A percentile compares a stretch with the other conserved stretches of the same genome.
Conservation (phyloP, 1,139 yeast species). For the Pichia sp. region DNA sequence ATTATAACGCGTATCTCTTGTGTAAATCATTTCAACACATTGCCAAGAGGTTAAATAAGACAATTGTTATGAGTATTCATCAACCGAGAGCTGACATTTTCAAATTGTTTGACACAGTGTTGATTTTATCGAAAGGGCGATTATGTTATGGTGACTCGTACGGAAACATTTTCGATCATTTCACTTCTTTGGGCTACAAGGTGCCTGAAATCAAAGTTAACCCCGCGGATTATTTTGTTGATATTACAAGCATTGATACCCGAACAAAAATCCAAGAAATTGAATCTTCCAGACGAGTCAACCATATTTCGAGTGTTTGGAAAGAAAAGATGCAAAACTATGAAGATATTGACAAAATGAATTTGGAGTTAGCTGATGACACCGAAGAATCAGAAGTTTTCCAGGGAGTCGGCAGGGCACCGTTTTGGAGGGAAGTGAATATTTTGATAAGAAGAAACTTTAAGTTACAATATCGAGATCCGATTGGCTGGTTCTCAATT, state of each 20-base stretch:
- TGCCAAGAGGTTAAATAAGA: slow-evolving; percentile 56
- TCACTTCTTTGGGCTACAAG: slow-evolving; percentile 43
- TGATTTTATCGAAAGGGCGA: slow-evolving; percentile 61
- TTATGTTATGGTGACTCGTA: slow-evolving; percentile 31
- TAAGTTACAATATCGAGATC: slow-evolving; percentile 56
- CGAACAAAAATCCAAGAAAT: slow-evolving; percentile 39
- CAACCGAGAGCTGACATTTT: slow-evolving; percentile 84
- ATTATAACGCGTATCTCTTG: slow-evolving; percentile 66
- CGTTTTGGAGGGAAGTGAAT: slow-evolving; percentile 46
- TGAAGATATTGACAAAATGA: slow-evolving; percentile 1
- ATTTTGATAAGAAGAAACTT: slow-evolving; percentile 57
- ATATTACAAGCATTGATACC: slow-evolving; percentile 65
- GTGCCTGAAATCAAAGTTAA: slow-evolving; percentile 45
- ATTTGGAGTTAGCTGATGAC: background rate
- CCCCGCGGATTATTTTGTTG: slow-evolving; percentile 66
- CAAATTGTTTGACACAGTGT: slow-evolving; percentile 62
- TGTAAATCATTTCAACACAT: slow-evolving; percentile 59
- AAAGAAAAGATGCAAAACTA: slow-evolving; percentile 27
- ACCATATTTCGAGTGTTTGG: slow-evolving; percentile 51
- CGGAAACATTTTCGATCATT: slow-evolving; percentile 37
- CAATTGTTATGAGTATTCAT: slow-evolving; percentile 72
- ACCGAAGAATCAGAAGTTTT: slow-evolving; percentile 25
- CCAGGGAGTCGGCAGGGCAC: slow-evolving; percentile 32
- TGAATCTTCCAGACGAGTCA: slow-evolving; percentile 43
- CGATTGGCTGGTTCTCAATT: slow-evolving; percentile 50